Evolutionary conservation across 2,329 filamentous ascomycete genomes (phyloP), one percentile per base, ranked within the genome.

Genomic region (Fonsecaea multimorphosa): DNA sequence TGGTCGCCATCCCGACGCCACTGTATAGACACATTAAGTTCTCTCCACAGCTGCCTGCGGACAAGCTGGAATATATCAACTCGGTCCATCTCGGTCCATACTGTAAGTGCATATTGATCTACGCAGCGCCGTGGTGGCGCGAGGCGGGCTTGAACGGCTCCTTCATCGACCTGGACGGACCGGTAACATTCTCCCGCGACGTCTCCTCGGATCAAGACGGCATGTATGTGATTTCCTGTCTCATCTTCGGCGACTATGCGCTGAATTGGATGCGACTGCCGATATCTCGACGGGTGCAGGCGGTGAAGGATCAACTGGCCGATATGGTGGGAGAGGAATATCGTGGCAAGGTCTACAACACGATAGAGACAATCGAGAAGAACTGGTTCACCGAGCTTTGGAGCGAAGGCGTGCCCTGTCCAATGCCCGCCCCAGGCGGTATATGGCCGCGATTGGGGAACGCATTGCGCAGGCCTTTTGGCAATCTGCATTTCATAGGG

Each of bases 1-100:
- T 87, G 51, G 71, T 80, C 0, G 79, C 84, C 0, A 73, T 85
- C 0, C 81, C 85, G 0, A 80, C 77, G 1, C 78, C 84, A 0
- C 72, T 81, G 0, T 75, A 81, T 19, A 75, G 77, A 29, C 75
- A 72, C 6, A 62, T 65, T 14, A 38, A 3, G 2, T 65, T 65
- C 44, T 27, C 12, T 3, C 63, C 63, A 16, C 36, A 46, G 8
- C 32, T 65, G 3, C 63, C 44, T 2, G 8, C 4, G 1, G 32
- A 34, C 16, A 34, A 16, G 3, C 36, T 46, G 5, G 63, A 58
- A 14, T 51, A 62, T 19, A 62, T 58, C 6, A 67, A 78, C 2
- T 74, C 78, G 0, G 76, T 76, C 8, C 72, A 67, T 0, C 78
- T 81, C 31, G 83, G 84, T 1, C 80, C 81, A 62, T 84, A 84